Base-by-base conservation (phyloP, 2,329 filamentous ascomycete genomes). In the Botrytis medusae region DNA sequence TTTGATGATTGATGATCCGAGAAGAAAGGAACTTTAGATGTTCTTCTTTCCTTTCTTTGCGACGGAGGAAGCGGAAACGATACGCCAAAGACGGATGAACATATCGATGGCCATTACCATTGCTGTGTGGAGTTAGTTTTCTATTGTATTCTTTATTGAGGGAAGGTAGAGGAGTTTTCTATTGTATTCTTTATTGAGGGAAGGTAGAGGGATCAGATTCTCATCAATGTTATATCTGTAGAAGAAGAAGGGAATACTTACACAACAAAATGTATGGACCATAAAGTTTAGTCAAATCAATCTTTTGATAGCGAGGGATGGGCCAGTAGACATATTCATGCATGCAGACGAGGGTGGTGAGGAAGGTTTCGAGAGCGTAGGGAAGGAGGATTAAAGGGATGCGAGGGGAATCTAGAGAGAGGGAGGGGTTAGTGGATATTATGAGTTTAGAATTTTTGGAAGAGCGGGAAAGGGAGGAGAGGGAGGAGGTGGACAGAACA, bases 301-400 rank as follows among this genome's bases (percentile, higher is more conserved):
- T 78, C 77, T 88, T 89, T 76, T 88, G 82, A 3, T 77, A 79
- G 1, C 79, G 75, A 0, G 82, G 81, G 44, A 86, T 83, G 64
- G 81, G 79, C 88, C 90, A 92, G 75, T 83, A 84, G 81, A 87
- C 82, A 76, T 87, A 88, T 73, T 92, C 90, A 2, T 86, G 84
- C 63, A 92, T 84, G 77, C 90, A 92, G 0, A 88, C 88, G 60
- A 88, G 78, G 0, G 90, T 91, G 1, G 90, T 91, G 72, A 92
- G 75, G 51, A 85, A 87, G 0, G 89, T 87, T 78, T 91, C 85
- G 16, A 88, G 80, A 0, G 87, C 86, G 77, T 88, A 92, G 4
- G 89, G 81, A 2, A 92, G 84, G 1, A 92, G 82, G 69, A 90
- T 86, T 0, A 92, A 81, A 0, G 90, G 88, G 7, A 90, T 76